Base-by-base conservation (phyloP, 352 stramenopile genomes). In the Albugo candida region DNA sequence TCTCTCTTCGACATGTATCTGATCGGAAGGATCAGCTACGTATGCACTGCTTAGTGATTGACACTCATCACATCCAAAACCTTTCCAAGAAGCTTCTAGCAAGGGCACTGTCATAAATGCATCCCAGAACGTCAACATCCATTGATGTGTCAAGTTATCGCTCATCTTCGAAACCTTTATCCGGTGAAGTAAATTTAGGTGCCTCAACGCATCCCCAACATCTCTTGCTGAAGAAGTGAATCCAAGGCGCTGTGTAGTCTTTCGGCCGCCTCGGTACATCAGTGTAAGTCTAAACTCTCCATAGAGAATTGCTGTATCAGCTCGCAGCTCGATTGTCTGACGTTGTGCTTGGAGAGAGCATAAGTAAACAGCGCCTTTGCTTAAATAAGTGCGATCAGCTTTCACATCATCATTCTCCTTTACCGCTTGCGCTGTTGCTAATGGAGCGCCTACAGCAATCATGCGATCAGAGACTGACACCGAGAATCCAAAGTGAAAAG, bases 401-500 rank as follows among this genome's bases (percentile, higher is more conserved):
- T 63, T 56, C 11, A 48, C 62, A 16, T 65, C 63, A 41, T 85
- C 51, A 34, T 86, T 83, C 49, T 86, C 48, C 14, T 60, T 49
- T 20, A 80, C 81, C 19, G 59, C 51, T 1, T 89, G 83, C n/a
- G 83, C 67, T 45, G 83, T 72, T 2, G 73, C 79, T 36, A 81
- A 80, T 5, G 89, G 89, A 1, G 89, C 87, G 0, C 85, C 84
- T 1, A 97, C 75, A 4, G 89, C 77, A 24, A 97, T 70, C 2
- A 78, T 93, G 34, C 88, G 76, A 2, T 60, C 60, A 49, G 80
- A 70, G 27, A 94, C 59, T n/a, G 81, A 76, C 5, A 97, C 54
- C 13, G 84, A 61, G 13, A 67, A 52, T 2, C 92, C 89, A 60
- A 96, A 97, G 11, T 67, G 66, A 59, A 95, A 91, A 4, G 54